Evolutionary conservation across 2,329 filamentous ascomycete species (phyloP).

Genomic region (Phyllosticta paracitricarpa): DNA sequence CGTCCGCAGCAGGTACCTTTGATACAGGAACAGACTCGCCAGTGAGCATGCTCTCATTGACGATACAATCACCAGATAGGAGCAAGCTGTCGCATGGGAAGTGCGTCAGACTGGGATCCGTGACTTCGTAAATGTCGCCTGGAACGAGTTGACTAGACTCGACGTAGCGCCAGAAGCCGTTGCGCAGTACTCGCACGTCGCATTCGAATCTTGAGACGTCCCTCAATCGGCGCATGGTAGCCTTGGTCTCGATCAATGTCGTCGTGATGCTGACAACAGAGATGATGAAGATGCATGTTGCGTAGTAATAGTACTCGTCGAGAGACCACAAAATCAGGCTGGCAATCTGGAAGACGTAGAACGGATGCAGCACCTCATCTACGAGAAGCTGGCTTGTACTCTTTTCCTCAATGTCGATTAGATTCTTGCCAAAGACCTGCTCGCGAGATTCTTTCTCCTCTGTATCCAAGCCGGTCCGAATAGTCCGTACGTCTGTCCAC

Average conservation of each 20-base stretch:
- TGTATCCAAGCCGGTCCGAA: conserved; percentile 72
- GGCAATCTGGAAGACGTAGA: conserved; percentile 96
- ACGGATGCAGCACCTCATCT: conserved; percentile 94
- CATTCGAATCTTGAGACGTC: conserved; percentile 94
- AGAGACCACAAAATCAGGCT: conserved; percentile 91
- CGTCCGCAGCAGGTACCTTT: conserved; percentile 74
- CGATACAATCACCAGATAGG: conserved; percentile 89
- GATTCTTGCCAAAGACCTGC: conserved; percentile 77
- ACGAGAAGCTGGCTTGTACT: conserved; percentile 70
- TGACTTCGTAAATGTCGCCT: conserved; percentile 93
- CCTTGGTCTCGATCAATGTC: conserved; percentile 80
- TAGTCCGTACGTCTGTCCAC: conserved; percentile 68
- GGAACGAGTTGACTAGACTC: conserved; percentile 83
- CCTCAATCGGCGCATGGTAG: conserved; percentile 81
- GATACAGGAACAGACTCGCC: conserved; percentile 95
- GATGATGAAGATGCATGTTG: conserved; percentile 86
- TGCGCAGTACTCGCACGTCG: conserved; percentile 83
- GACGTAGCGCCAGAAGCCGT: conserved; percentile 90
- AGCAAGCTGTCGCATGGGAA: conserved; percentile 89
- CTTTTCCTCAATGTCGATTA: conserved; percentile 91
- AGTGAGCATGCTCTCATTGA: conserved; percentile 98
- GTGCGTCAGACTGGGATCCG: conserved; percentile 78
- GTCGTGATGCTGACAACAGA: conserved; percentile 85
- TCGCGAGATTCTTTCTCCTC: conserved; percentile 80
- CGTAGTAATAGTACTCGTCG: conserved; percentile 97